Evolutionary conservation across 768 basidiomycete species (phyloP).

Genomic region (Heimioporus sp.): DNA sequence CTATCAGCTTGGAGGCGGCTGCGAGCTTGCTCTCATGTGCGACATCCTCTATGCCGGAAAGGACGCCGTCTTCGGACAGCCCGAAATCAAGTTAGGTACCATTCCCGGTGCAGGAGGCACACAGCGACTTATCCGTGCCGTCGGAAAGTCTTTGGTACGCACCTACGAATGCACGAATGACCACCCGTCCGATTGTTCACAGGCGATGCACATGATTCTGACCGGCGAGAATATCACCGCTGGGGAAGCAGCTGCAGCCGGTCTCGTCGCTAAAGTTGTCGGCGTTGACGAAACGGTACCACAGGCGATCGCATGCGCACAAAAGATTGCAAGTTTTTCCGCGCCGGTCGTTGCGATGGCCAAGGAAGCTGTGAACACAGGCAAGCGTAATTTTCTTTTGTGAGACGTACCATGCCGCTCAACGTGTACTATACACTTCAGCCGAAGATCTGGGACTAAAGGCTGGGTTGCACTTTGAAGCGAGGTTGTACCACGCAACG

Average conservation of each 20-base stretch:
- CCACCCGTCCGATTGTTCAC: neutral
- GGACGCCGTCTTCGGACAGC: conserved; percentile 89
- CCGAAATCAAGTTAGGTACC: conserved; percentile 92
- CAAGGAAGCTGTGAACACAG: conserved; percentile 51
- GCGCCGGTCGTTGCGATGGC: conserved; percentile 35
- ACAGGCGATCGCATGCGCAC: conserved; percentile 42
- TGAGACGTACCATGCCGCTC: neutral
- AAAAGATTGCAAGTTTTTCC: conserved; percentile 32
- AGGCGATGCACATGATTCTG: conserved; percentile 58
- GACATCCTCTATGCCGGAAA: conserved; percentile 91
- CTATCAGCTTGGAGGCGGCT: conserved; percentile 87
- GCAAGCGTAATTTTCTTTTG: conserved; percentile 19
- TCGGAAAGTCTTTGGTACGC: conserved; percentile 70
- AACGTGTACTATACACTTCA: conserved; percentile 10
- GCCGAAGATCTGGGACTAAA: conserved; percentile 47
- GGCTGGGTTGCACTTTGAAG: conserved; percentile 45
- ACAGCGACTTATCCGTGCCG: conserved; percentile 78
- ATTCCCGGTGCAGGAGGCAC: conserved; percentile 95
- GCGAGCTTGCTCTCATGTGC: conserved; percentile 94
- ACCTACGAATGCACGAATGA: neutral
- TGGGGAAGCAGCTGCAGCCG: conserved; percentile 43
- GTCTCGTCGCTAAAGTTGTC: conserved; percentile 47
- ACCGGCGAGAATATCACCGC: conserved; percentile 48
- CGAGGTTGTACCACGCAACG: conserved; percentile 47
- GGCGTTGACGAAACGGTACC: conserved; percentile 38